Evolutionary conservation across 148 eudicot species (phyloP), one percentile per base, ranked within the genome.

Genomic region (Linanthus parryae): DNA sequence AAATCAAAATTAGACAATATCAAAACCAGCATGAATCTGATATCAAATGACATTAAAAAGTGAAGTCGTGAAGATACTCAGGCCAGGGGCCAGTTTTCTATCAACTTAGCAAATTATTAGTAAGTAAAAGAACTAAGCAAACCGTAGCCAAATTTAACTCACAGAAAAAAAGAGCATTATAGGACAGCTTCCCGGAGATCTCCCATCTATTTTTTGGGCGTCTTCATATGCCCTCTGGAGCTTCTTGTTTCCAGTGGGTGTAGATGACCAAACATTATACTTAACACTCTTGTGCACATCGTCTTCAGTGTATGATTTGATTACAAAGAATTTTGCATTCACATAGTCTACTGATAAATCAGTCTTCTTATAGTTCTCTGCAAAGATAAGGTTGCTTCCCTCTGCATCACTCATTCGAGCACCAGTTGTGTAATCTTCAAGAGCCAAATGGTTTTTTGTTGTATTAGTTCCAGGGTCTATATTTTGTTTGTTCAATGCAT

Each of bases 211-310:
- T 53, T 58, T 69, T 48, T 70, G 82, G 28, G 96, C 85, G 59
- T 83, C 92, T 54, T 78, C 88, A 65, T 78, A 83, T 21, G 88
- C 88, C 64, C 55, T 55, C 38, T 79, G 70, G 40, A 88, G 76
- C 73, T 88, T 88, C 81, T 63, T 83, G 69, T 88, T 88, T 24
- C 96, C 96, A 51, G 78, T 88, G 45, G 85, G 83, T 2, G 96
- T 83, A 30, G 91, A 83, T 53, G 96, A 83, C 96, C 92, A 88
- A 22, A 88, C 85, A 72, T 74, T 76, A 53, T 88, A 88, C 68
- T 88, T 88, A 33, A 83, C 67, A 61, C 96, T 80, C 68, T 88
- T 88, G 52, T 88, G 96, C 57, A 88, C 92, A 78, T 88, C 96
- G 65, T 88, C 96, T 61, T 88, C 96, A 31, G 92, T 88, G 47